These are phyloP conservation scores for Exophiala bonariae DNA, from an alignment of 2,329 filamentous ascomycete species.

Conservation along the genomic window DNA sequence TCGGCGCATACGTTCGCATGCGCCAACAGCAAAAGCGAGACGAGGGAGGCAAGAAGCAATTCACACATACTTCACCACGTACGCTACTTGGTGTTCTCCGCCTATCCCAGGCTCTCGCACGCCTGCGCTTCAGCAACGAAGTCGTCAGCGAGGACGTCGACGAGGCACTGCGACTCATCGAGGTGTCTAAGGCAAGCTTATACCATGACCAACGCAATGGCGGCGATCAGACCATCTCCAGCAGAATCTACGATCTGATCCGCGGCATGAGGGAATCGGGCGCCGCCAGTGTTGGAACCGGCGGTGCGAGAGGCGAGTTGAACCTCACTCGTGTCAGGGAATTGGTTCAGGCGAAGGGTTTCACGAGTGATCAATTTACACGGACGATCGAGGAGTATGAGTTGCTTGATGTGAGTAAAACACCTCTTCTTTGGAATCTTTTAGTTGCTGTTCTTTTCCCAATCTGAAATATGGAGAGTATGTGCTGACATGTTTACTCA, in stretches of 20 bases:
- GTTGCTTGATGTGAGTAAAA: slow-evolving; percentile 75
- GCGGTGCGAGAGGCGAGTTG: slow-evolving; percentile 68
- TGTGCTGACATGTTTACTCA: slow-evolving; percentile 39
- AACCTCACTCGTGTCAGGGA: slow-evolving; percentile 87
- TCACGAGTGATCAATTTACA: slow-evolving; percentile 90
- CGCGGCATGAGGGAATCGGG: slow-evolving; percentile 83
- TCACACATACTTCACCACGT: slow-evolving; percentile 90
- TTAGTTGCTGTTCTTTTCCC: too few species aligned
- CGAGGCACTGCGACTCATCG: slow-evolving; percentile 84
- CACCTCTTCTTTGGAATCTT: not conserved
- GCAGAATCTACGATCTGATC: slow-evolving; percentile 93
- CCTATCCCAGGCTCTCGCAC: slow-evolving; percentile 88
- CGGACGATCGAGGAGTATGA: slow-evolving; percentile 87
- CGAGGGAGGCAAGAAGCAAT: slow-evolving; percentile 87
- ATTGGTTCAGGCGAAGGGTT: slow-evolving; percentile 91
- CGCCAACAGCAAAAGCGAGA: slow-evolving; percentile 88
- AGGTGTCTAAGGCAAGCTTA: slow-evolving; percentile 90
- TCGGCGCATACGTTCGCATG: slow-evolving; percentile 93
- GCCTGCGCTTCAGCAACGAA: slow-evolving; percentile 80
- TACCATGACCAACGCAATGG: slow-evolving; percentile 66
- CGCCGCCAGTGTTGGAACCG: slow-evolving; percentile 75
- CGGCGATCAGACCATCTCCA: slow-evolving; percentile 75
- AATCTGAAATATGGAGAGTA: too few species aligned
- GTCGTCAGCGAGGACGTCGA: slow-evolving; percentile 94
- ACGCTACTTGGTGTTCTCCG: slow-evolving; percentile 90